These are phyloP conservation scores for Chrysoporthe cubensis DNA, from an alignment of 2,329 filamentous ascomycete species.

Conservation along the genomic window DNA sequence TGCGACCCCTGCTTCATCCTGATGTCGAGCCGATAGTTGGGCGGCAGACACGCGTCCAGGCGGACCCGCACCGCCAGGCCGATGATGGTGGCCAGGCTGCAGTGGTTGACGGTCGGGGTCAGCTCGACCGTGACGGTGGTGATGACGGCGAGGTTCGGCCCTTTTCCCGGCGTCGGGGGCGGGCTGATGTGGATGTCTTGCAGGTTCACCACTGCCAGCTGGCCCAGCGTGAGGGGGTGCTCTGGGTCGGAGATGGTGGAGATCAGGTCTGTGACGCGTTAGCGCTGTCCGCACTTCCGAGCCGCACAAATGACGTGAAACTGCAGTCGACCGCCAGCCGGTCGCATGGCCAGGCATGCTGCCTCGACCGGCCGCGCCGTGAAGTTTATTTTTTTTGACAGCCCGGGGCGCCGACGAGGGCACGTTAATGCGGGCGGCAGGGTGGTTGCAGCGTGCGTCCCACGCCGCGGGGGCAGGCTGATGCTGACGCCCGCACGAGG, in stretches of 20 bases:
- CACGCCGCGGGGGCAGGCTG: not conserved
- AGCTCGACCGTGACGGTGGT: conserved; percentile 83
- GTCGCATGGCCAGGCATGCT: not conserved
- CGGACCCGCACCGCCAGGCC: conserved; percentile 90
- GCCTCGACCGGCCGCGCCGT: not conserved
- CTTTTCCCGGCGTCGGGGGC: conserved; percentile 60
- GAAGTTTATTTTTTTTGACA: not conserved
- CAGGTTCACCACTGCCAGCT: conserved; percentile 94
- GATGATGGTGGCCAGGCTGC: conserved; percentile 94
- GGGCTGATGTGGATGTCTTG: conserved; percentile 83
- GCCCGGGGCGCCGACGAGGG: not conserved
- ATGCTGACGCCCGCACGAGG: not conserved
- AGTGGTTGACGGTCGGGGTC: conserved; percentile 96
- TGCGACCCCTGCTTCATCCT: conserved; percentile 96
- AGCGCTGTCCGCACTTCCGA: conserved; percentile 37
- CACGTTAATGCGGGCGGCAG: too few relatives aligned
- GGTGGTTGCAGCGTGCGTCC: not conserved
- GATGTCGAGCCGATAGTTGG: conserved; percentile 90
- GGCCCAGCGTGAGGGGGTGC: conserved; percentile 90
- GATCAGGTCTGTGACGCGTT: conserved; percentile 74
- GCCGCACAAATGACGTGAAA: not conserved
- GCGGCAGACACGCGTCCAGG: conserved; percentile 86
- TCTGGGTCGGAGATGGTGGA: conserved; percentile 95
- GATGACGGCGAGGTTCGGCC: conserved; percentile 57
- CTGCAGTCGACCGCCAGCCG: not conserved